A percentile compares a stretch with the other conserved stretches of the same genome.
phyloP scores from a whole-genome alignment of 768 basidiomycete genomes.

The Trametes meyenii region DNA sequence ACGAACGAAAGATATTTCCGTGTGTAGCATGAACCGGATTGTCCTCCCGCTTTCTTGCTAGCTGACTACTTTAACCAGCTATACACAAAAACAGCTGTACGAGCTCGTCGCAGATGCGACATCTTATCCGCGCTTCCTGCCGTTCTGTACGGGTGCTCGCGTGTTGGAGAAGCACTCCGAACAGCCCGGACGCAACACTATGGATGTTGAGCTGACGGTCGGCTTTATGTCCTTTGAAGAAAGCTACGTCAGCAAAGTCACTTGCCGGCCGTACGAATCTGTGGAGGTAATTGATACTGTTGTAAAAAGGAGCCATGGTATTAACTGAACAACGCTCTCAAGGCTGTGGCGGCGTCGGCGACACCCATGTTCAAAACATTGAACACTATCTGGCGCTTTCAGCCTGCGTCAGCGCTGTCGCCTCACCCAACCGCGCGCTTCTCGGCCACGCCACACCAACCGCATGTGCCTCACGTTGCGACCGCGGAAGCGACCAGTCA shows the following conservation, averaged over 20 bases:
- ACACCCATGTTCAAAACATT: slow-evolving; percentile 77
- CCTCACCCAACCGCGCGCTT: slow-evolving; percentile 37
- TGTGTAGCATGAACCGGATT: slow-evolving; percentile 46
- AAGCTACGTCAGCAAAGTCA: slow-evolving; percentile 84
- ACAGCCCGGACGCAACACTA: slow-evolving; percentile 37
- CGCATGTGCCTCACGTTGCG: not conserved
- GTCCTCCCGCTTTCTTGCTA: slow-evolving; percentile 12
- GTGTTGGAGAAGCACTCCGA: slow-evolving; percentile 47
- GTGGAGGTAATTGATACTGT: slow-evolving; percentile 64
- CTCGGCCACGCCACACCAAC: slow-evolving; percentile 1
- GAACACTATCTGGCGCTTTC: slow-evolving; percentile 74
- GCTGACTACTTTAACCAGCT: slow-evolving; percentile 49
- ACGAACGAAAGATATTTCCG: slow-evolving; percentile 88
- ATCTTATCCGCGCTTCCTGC: slow-evolving; percentile 85
- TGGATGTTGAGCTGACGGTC: slow-evolving; percentile 86
- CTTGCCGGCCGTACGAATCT: slow-evolving; percentile 72
- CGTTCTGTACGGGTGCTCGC: slow-evolving; percentile 80
- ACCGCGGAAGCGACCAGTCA: not conserved
- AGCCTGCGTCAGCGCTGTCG: slow-evolving; percentile 52
- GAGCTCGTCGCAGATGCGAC: slow-evolving; percentile 84
- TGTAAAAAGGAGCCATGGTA: too few relatives aligned
- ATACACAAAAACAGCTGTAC: slow-evolving; percentile 78
- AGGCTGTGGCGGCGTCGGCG: slow-evolving; percentile 75
- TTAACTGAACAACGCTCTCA: not conserved
- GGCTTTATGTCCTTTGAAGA: slow-evolving; percentile 89